Percentiles rank a stretch among this genome's conserved stretches.
Conservation (phyloP, 352 stramenopile species). For the Globisporangium apiculatum region DNA sequence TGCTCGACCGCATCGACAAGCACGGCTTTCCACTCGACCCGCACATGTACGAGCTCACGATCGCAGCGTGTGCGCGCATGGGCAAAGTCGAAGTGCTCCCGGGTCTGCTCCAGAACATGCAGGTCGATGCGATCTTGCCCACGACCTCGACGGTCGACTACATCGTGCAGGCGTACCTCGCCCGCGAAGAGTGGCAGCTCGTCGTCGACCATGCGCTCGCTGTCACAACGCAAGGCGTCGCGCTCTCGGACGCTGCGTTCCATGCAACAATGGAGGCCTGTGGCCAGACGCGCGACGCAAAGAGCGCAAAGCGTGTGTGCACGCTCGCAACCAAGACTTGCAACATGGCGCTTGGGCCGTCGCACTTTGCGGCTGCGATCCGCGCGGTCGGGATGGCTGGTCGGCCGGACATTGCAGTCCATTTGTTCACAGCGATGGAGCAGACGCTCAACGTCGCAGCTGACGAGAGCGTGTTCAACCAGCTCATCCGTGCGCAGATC, state of each 20-base stretch:
- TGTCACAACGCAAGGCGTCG: conserved; percentile 32
- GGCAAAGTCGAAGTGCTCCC: conserved; percentile 75
- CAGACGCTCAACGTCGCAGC: conserved; percentile 33
- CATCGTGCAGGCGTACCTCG: conserved; percentile 72
- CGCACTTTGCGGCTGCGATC: conserved; percentile 52
- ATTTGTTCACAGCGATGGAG: conserved; percentile 64
- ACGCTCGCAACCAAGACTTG: conserved; percentile 24
- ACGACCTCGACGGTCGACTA: conserved; percentile 71
- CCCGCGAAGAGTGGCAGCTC: conserved; percentile 52
- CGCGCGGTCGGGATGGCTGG: conserved; percentile 57
- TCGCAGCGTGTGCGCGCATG: conserved; percentile 71
- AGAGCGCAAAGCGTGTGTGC: conserved; percentile 42
- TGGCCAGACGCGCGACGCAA: conserved; percentile 45
- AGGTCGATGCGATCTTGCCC: conserved; percentile 51
- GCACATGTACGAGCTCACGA: conserved; percentile 75
- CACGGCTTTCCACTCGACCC: conserved; percentile 42
- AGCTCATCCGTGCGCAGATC: conserved; percentile 76
- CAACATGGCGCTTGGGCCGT: conserved; percentile 17
- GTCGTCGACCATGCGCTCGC: conserved; percentile 46
- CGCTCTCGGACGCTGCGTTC: conserved; percentile 63
- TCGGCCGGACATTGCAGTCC: conserved; percentile 41
- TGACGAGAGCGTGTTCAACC: conserved; percentile 46
- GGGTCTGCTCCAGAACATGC: conserved; percentile 71
- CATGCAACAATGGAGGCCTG: conserved; percentile 68
- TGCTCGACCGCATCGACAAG: conserved; percentile 66